Conservation (phyloP, 2,329 filamentous ascomycete genomes). For the Beauveria scarabaeidicola region DNA sequence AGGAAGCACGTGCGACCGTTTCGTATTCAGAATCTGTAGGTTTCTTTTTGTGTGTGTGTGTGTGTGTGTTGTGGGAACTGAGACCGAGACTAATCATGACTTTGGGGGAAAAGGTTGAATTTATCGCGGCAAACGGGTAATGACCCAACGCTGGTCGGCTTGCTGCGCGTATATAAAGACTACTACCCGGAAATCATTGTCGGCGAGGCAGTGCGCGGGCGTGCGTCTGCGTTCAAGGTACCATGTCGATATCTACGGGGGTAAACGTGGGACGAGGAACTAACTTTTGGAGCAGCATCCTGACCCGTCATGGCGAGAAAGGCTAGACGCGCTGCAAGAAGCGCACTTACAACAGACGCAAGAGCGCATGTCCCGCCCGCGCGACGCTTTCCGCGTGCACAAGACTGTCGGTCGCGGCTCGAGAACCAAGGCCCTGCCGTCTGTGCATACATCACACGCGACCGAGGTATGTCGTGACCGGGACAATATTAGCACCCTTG, state of each 20-base stretch:
- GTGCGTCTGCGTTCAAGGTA: conserved; percentile 55
- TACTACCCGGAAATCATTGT: conserved; percentile 86
- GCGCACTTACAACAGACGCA: conserved; percentile 41
- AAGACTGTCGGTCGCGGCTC: conserved; percentile 29
- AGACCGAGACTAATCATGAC: conserved; percentile 2
- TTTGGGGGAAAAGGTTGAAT: conserved; percentile 36
- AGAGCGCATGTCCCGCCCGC: conserved; percentile 26
- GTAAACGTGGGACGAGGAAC: no score
- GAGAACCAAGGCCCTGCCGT: conserved; percentile 44
- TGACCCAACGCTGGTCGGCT: conserved; percentile 64
- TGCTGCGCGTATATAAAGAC: conserved; percentile 78
- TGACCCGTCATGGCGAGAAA: conserved; percentile 65
- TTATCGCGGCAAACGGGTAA: conserved; percentile 55
- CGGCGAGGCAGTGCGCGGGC: conserved; percentile 54
- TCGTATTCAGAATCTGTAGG: conserved; percentile 67
- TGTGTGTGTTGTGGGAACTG: no score
- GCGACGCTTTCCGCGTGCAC: conserved; percentile 54
- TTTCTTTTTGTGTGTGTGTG: conserved; percentile 1
- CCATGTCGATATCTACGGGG: not conserved
- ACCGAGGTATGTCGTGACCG: conserved; percentile 45
- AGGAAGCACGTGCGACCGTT: conserved; percentile 78
- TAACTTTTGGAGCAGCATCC: conserved; percentile 47
- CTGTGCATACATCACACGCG: conserved; percentile 66
- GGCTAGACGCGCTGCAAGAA: conserved; percentile 59
- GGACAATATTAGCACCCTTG: not conserved